Base-by-base conservation (phyloP, 202 grass and related monocot genomes). In the Alloteropsis angusta region DNA sequence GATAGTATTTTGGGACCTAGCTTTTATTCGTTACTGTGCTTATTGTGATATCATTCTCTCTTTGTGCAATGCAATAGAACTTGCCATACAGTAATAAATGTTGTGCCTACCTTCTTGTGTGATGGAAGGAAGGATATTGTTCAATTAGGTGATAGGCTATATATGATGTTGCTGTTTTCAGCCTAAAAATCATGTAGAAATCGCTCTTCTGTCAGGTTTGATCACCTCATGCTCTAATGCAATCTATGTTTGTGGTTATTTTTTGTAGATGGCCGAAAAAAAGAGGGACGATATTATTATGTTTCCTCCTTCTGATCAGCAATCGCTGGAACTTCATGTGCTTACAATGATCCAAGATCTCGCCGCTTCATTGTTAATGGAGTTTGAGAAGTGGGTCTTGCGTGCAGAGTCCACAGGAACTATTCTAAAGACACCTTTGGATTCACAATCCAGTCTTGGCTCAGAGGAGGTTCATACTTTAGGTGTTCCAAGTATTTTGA, bases 301-400 rank as follows among this genome's bases (percentile, higher is more conserved):
- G 25, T 84, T 99, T 76, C 79, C 92, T 80, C 87, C 92, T 71
- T 84, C 91, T 15, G 96, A 99, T 94, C 86, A 81, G 63, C 84
- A 93, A 35, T 92, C 92, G 2, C 80, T 93, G 79, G 96, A 99
- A 81, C 85, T 95, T 92, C 96, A 96, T 76, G 93, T 98, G 96
- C 75, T 94, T 60, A 95, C 92, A 41, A 94, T 98, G 96, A 83
- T 98, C 63, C 96, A 98, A 95, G 90, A 98, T 74, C 96, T 98
- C n/a, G 72, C 96, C 35, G 89, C 95, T 82, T 95, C 92, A 59
- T 63, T 98, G 75, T 71, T 98, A 85, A 98, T 98, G 95, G 92
- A 98, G 63, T 98, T 98, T 84, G 95, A 98, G 74, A 98, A 98
- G 86, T 98, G 95, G 92, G 92, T 98, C 77, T 85, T 98, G 71